Base-by-base conservation (phyloP, 257 asterid species). In the Solanum okadae region DNA sequence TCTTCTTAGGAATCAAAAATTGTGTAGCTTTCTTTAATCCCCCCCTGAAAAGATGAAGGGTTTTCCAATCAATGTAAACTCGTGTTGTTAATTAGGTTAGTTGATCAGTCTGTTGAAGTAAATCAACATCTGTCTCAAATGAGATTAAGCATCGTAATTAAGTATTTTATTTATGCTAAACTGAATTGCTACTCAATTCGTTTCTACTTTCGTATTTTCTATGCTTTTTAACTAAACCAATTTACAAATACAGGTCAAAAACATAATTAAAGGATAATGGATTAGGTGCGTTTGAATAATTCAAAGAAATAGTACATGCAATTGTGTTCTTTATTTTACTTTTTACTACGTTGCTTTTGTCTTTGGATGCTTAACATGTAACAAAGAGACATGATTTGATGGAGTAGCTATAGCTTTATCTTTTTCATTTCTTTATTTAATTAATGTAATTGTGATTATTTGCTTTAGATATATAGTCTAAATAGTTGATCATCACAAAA, bases 1-100 rank as follows among this genome's bases (percentile, higher is more conserved):
- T 95, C 98, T 23, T 95, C 97, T 90, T 96, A 22, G 46, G 68
- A 31, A 37, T 61, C 23, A 5, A 65, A 27, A 22, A 8, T 20
- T 37, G 31, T 59, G 49, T 67, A 85, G 63, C 31, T 35, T 86
- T n/a, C 70, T 23, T 61, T 61, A 9, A 15, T 38, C 27, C 70
- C 38, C 85, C 85, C 29, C 86, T 82, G 38, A 12, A 46, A 82
- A 82, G 70, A 81, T 18, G 18, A 49, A 29, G 40, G 85, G 16
- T 79, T 79, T 46, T 29, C 70, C 40, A 14, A 86, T 56, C 67
- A 18, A 87, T 87, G 86, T 87, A 87, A 87, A 87, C 89, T 87
- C 65, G 42, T 5, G 42, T 5, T 81, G 20, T 29, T 38, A 38
- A 22, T 79, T 46, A 44, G 42, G 18, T 25, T 46, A 79, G 40